These are phyloP conservation scores for Rubia yunnanensis DNA, from an alignment of 257 asterid species.

Conservation along the genomic window DNA sequence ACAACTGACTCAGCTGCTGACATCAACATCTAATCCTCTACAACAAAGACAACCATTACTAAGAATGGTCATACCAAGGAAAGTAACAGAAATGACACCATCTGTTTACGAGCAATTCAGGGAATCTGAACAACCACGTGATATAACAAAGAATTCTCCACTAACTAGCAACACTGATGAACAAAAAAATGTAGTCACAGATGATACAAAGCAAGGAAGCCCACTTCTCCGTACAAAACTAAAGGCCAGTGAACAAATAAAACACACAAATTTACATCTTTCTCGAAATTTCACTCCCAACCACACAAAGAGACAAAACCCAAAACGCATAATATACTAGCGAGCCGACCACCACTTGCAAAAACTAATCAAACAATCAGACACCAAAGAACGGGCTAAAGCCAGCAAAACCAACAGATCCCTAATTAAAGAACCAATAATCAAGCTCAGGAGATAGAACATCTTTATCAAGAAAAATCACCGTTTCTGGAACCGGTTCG, in stretches of 20 bases:
- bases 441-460: neutral
- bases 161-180: neutral
- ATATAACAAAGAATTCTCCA: neutral
- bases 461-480: neutral
- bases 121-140: neutral
- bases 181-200: neutral
- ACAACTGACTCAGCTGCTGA: neutral
- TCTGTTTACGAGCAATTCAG: neutral
- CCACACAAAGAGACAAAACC: neutral
- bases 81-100: neutral
- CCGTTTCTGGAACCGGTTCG: conserved; percentile 9
- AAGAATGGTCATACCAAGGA: neutral
- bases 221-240: neutral
- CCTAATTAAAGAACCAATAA: conserved; percentile 1
- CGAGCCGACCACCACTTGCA: conserved; percentile 2
- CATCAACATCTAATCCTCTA: neutral
- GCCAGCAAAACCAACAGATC: conserved; percentile 17
- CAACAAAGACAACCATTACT: neutral
- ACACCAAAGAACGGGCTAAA: neutral
- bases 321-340: neutral
- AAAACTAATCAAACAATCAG: conserved; percentile 9
- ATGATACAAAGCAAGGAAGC: neutral
- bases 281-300: neutral
- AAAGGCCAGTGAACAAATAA: neutral
- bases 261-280: neutral